Conservation (phyloP, 2,329 filamentous ascomycete genomes). For the Periglandula ipomoeae region DNA sequence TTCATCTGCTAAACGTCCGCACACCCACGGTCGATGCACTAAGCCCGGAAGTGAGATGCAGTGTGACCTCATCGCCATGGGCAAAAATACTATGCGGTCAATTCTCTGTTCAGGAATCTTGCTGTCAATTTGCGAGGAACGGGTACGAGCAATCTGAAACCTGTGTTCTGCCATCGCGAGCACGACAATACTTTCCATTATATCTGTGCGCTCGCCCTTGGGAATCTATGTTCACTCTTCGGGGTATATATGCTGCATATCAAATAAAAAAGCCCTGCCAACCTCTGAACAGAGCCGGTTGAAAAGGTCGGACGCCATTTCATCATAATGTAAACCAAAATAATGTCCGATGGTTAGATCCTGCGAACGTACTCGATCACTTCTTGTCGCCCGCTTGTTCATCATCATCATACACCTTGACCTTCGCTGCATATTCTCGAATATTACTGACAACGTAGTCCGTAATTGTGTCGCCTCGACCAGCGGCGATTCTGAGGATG, state of each 20-base stretch:
- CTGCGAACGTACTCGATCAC: neutral
- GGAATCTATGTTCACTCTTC: neutral
- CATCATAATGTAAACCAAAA: neutral
- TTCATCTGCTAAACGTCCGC: no score
- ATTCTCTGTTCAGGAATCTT: no score
- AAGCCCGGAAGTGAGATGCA: neutral
- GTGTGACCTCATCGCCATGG: neutral
- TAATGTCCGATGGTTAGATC: neutral
- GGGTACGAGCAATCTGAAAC: no score
- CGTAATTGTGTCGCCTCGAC: constrained; percentile 69
- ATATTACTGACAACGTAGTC: constrained; percentile 77
- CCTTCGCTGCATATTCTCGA: constrained; percentile 68
- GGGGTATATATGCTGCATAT: neutral
- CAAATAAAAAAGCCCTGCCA: no score
- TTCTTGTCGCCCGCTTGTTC: constrained; percentile 6
- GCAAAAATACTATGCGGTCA: no score
- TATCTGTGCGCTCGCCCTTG: neutral
- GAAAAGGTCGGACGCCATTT: neutral
- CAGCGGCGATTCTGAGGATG: constrained; percentile 76
- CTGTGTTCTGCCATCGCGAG: neutral
- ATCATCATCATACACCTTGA: constrained; percentile 68
- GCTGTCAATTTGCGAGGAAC: no score
- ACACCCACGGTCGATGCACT: neutral
- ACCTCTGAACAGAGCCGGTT: no score
- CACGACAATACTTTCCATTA: no score